phyloP scores from a whole-genome alignment of 1,284 basidiomycete genomes.

The Cystobasidium slooffiae region DNA sequence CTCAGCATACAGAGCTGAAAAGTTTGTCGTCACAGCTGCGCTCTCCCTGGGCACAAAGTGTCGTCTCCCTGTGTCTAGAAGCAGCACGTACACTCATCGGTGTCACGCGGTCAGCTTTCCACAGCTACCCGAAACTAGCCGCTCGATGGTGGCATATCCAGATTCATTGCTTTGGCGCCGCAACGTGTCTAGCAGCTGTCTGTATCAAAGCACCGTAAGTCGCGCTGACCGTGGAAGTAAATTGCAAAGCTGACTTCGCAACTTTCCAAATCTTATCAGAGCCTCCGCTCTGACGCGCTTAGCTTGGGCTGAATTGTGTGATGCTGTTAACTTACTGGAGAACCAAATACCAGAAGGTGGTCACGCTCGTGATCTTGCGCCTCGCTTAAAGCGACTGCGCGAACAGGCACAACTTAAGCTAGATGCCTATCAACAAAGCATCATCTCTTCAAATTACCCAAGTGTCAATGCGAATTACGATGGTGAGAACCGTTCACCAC shows the following conservation, averaged over 20 bases:
- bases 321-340: conserved; percentile 36
- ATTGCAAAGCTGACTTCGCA: no score
- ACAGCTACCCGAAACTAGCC: conserved; percentile 31
- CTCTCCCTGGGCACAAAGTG: conserved; percentile 41
- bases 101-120: conserved; percentile 28
- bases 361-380: conserved; percentile 37
- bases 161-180: conserved; percentile 39
- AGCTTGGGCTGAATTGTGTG: conserved; percentile 34
- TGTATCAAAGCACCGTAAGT: conserved; percentile 20
- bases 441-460: conserved; percentile 31
- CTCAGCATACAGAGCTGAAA: not conserved
- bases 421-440: conserved; percentile 32
- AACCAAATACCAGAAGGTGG: conserved; percentile 18
- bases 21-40: conserved; percentile 12
- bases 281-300: conserved; percentile 40
- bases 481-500: not conserved
- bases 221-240: no score
- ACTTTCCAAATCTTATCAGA: not conserved
- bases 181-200: conserved; percentile 36
- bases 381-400: conserved; percentile 34
- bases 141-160: conserved; percentile 40
- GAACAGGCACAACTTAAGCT: conserved; percentile 41
- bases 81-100: conserved; percentile 39
- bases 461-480: not conserved
- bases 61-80: conserved; percentile 37